Conservation (phyloP, 108 stramenopile genomes). For the Cyclotella kingstonii region DNA sequence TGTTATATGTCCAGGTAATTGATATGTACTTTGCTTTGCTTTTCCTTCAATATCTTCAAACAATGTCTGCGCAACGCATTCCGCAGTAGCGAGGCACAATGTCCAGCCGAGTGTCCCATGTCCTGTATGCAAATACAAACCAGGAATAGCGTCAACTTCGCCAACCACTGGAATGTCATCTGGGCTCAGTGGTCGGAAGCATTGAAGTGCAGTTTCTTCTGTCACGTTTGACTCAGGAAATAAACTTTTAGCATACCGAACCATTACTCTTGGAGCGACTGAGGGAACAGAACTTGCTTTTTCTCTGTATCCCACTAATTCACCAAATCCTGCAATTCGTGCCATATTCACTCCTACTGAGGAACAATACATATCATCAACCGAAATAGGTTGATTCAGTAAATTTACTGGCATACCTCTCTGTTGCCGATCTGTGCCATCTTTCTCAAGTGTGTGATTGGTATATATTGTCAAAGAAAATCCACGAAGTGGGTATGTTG, state of each 20-base stretch:
- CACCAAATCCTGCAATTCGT: slow-evolving; percentile 49
- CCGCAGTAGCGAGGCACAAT: slow-evolving; percentile 41
- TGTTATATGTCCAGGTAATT: slow-evolving; percentile 27
- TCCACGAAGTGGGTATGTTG: slow-evolving; percentile 54
- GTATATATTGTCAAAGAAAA: slow-evolving; percentile 41
- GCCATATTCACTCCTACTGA: slow-evolving; percentile 45
- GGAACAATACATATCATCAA: slow-evolving; percentile 49
- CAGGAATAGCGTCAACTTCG: slow-evolving; percentile 23
- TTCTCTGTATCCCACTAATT: slow-evolving; percentile 41
- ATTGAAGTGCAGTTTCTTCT: slow-evolving; percentile 28
- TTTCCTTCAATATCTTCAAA: slow-evolving; percentile 25
- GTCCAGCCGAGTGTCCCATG: slow-evolving; percentile 65
- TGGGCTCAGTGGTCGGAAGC: slow-evolving; percentile 56
- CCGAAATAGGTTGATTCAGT: slow-evolving; percentile 25
- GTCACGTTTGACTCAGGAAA: slow-evolving; percentile 28
- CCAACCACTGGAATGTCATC: slow-evolving; percentile 57
- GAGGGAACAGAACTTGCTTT: slow-evolving; percentile 37
- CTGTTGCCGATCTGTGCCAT: slow-evolving; percentile 1
- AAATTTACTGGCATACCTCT: slow-evolving; percentile 14
- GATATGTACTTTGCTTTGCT: slow-evolving; percentile 2
- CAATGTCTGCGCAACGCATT: slow-evolving; percentile 50
- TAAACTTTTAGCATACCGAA: slow-evolving; percentile 24
- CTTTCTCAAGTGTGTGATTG: slow-evolving; percentile 11
- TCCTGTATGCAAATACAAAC: slow-evolving; percentile 51
- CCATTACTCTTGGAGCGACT: slow-evolving; percentile 31